Base-by-base conservation (phyloP, 345 rosid genomes). In the Populus pruinosa region DNA sequence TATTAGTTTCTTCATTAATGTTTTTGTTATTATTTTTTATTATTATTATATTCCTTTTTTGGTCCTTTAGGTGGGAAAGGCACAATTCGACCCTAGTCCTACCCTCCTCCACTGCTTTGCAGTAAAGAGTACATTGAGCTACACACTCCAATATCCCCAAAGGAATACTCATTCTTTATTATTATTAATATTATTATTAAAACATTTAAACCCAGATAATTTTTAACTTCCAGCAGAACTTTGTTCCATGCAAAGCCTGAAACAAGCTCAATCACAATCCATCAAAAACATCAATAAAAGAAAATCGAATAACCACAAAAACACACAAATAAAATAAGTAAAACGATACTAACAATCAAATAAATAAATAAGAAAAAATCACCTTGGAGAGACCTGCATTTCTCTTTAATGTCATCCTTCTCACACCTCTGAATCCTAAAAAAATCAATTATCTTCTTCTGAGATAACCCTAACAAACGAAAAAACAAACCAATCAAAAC, bases 381-480 rank as follows among this genome's bases (percentile, higher is more conserved):
- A 92, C 97, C 97, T 92, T 88, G 93, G 80, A 76, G 76, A 65
- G 78, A 63, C 8, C 75, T 73, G 50, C 82, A 83, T 76, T 77
- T 82, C 31, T 80, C 88, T 35, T 75, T 76, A 69, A 13, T 67
- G 72, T 75, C 71, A 65, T 17, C 63, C 29, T 59, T 59, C 14
- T 59, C 72, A 63, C 74, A 61, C 87, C 87, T 93, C 85, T 87
- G 88, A 85, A 92, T 90, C 81, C 89, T 87, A 79, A 92, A 93
- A 82, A 92, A 93, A 79, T 92, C 91, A 63, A 93, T 73, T 67
- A 93, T 92, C 87, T 88, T 93, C 88, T 79, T 89, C 91, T 93
- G 98, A 61, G 98, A 92, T 49, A 93, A 88, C 76, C 88, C 98
- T 93, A 59, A 76, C 70, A 70, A 17, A 31, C 56, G 38, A 25